Evolutionary conservation across 257 asterid genomes (phyloP).

Genomic region (Solanum ahanhuiri): DNA sequence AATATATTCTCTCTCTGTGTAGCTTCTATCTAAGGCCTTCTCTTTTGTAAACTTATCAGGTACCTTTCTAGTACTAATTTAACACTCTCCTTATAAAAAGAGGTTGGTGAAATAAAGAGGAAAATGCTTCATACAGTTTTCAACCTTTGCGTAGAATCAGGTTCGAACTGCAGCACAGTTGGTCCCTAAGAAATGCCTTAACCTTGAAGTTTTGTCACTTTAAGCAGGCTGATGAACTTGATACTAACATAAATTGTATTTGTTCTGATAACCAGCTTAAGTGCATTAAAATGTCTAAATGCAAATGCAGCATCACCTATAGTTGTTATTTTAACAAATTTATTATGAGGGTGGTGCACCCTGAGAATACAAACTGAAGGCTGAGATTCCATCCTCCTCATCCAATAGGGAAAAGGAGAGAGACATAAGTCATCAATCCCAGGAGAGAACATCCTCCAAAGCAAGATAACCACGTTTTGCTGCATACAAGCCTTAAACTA

Average conservation of each 20-base stretch:
- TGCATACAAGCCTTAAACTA: neutral
- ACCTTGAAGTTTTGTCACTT: neutral
- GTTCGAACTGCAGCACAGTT: neutral
- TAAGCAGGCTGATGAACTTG: neutral
- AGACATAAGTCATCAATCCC: neutral
- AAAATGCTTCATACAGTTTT: neutral
- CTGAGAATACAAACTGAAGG: neutral
- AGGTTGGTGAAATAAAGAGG: neutral
- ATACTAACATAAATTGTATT: neutral
- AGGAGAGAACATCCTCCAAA: neutral
- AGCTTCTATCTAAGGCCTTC: neutral
- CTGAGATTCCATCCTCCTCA: neutral
- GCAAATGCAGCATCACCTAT: neutral
- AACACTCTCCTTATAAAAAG: neutral
- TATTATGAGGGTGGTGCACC: neutral
- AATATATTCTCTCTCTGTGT: neutral
- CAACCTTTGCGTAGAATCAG: neutral
- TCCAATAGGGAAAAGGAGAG: neutral
- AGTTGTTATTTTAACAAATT: neutral
- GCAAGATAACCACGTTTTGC: neutral
- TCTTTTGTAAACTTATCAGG: neutral
- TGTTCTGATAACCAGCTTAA: neutral
- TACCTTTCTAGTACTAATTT: neutral
- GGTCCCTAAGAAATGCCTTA: neutral
- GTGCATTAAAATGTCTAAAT: neutral